Percentiles rank a stretch among this genome's conserved stretches.
These are phyloP conservation scores for Cladosporium cucumerinum DNA, from an alignment of 2,329 filamentous ascomycete species.

Conservation along the genomic window DNA sequence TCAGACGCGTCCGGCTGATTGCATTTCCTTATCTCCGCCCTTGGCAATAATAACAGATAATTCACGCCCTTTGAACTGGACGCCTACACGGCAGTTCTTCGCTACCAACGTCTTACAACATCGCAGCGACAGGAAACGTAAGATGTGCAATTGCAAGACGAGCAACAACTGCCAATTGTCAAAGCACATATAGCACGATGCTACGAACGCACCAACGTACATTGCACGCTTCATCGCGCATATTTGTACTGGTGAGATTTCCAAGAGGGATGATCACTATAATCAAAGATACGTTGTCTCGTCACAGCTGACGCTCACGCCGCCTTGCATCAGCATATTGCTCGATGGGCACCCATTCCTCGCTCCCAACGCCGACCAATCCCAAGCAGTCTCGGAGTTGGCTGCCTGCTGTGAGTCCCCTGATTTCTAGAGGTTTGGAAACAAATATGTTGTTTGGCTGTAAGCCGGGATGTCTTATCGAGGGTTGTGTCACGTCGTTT, in stretches of 20 bases:
- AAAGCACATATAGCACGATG: too few species aligned
- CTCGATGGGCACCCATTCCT: slow-evolving; percentile 28
- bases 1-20: background rate
- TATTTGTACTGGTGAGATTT: background rate
- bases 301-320: slow-evolving; percentile 18
- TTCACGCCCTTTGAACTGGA: background rate
- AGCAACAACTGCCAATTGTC: background rate
- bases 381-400: slow-evolving; percentile 25
- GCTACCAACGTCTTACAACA: background rate
- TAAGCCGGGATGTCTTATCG: slow-evolving; percentile 33
- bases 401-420: slow-evolving; percentile 32
- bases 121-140: background rate
- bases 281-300: background rate
- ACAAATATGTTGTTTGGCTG: slow-evolving; percentile 33
- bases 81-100: background rate
- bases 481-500: slow-evolving; percentile 14
- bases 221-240: too few species aligned
- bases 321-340: slow-evolving; percentile 23
- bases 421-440: slow-evolving; percentile 32
- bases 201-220: too few species aligned
- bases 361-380: slow-evolving; percentile 19
- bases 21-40: background rate
- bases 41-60: background rate
- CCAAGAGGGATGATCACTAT: too few species aligned
- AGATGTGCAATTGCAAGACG: background rate